Evolutionary conservation across 768 basidiomycete genomes (phyloP).

Genomic region (Amanita pallidorosea): DNA sequence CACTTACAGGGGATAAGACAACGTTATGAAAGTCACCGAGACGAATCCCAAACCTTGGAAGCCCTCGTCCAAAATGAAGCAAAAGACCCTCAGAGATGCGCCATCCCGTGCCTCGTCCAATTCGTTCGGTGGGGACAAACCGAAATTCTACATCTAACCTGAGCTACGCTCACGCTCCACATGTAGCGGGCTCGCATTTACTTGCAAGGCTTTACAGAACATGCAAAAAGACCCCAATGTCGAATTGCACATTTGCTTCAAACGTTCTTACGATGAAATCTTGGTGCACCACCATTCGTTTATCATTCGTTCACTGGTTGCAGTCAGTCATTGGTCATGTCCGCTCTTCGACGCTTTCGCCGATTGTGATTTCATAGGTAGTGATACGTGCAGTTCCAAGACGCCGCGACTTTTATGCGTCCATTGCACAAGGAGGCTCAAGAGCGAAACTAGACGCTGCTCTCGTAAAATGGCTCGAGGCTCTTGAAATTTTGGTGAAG

Average conservation of each 20-base stretch:
- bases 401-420: constrained; percentile 50
- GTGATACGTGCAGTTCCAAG: constrained; percentile 52
- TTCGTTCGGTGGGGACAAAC: constrained; percentile 43
- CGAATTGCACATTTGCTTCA: constrained; percentile 61
- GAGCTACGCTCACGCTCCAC: not conserved
- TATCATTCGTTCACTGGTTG: constrained; percentile 52
- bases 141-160: not conserved
- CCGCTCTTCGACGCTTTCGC: not conserved
- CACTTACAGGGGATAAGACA: constrained; percentile 50
- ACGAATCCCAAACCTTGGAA: constrained; percentile 47
- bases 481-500: constrained; percentile 39
- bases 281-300: constrained; percentile 59
- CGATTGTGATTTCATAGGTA: constrained; percentile 22
- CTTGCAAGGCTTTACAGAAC: constrained; percentile 55
- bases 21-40: constrained; percentile 32
- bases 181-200: constrained; percentile 54
- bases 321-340: constrained; percentile 26
- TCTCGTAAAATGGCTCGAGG: constrained; percentile 49
- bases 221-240: constrained; percentile 42
- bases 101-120: constrained; percentile 52
- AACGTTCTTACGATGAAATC: constrained; percentile 57
- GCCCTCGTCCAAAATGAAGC: constrained; percentile 43
- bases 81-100: constrained; percentile 30
- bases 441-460: constrained; percentile 42
- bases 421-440: constrained; percentile 50